Conservation (phyloP, 495 filamentous ascomycete species). For the Penicillium antarcticum region DNA sequence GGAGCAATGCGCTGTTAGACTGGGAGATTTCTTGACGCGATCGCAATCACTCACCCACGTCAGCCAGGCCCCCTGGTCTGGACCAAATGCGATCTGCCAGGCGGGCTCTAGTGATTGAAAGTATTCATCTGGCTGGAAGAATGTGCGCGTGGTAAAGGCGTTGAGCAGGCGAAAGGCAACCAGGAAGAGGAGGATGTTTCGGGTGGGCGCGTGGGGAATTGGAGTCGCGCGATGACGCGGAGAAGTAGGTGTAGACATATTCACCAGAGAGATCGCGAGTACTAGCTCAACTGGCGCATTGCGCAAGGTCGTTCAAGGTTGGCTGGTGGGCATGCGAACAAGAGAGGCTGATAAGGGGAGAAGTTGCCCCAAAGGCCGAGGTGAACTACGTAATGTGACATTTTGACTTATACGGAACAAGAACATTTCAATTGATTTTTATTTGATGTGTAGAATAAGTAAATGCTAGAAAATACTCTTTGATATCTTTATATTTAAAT, state of each 20-base stretch:
- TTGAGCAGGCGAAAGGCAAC: conserved; percentile 79
- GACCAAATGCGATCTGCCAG: conserved; percentile 84
- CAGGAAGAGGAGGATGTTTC: conserved; percentile 57
- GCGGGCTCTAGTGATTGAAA: conserved; percentile 96
- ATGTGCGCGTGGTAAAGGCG: conserved; percentile 80
- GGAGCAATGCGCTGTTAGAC: conserved; percentile 4
- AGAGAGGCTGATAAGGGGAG: neutral
- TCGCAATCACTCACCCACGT: conserved; percentile 73
- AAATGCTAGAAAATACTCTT: too few relatives aligned
- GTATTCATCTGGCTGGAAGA: conserved; percentile 99
- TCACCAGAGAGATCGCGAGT: neutral
- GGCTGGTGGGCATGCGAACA: neutral
- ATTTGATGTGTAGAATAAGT: too few relatives aligned
- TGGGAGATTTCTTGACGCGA: neutral
- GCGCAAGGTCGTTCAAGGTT: neutral
- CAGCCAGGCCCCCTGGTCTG: conserved; percentile 77
- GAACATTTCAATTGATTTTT: too few relatives aligned
- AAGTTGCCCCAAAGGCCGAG: too few relatives aligned
- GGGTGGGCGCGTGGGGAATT: conserved; percentile 8
- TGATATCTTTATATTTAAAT: neutral
- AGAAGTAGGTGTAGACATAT: conserved; percentile 14
- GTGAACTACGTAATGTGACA: too few relatives aligned
- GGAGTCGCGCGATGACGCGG: conserved; percentile 22
- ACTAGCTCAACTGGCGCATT: neutral
- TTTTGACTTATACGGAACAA: too few relatives aligned